Evolutionary conservation across 331 rosid species (phyloP), one percentile per base, ranked within the genome.

Genomic region (Rosa hybrid): DNA sequence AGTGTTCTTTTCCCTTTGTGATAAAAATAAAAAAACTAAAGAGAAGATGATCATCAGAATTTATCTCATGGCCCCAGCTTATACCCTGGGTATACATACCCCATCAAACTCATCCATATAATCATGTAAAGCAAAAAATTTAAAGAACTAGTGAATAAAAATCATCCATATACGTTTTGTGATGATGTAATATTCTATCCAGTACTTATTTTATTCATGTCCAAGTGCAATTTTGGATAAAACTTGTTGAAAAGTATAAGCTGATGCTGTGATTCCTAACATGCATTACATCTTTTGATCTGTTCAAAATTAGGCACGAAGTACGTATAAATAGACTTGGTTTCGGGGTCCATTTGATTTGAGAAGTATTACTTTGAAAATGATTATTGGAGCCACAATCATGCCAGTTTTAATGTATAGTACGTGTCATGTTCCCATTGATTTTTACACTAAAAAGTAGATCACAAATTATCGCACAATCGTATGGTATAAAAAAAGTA

Each of bases 1-100:
- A 30, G 95, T 74, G 81, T 83, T 82, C 85, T 90, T 90, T 92
- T 78, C 3, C 71, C 60, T 78, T 81, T 69, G 86, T 75, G 77
- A 82, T 50, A 62, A 71, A 56, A 78, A 20, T 10, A 63, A 21
- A 84, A 78, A 64, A 23, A 27, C 41, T 30, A 64, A 30, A 64
- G 70, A 30, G 70, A 27, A 12, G 70, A 64, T 64, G 70, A 64
- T 64, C 51, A 67, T 46, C 60, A 45, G 46, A 60, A 75, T 60
- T 75, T 60, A 23, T 75, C 71, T 10, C 44, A 42, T 17, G 82
- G 51, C 75, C 85, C 59, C 70, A 68, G 69, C 77, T 11, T 7
- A n/a, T 44, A 12, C 9, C 17, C 39, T 54, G 25, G 39, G 59
- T 46, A 18, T 68, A 84, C 74, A 18, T 68, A 84, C 78, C 72